Percentiles rank a stretch among this genome's conserved stretches.
These are phyloP conservation scores for Meyerozyma smithsonii DNA, from an alignment of 1,139 yeast genomes.

Conservation along the genomic window DNA sequence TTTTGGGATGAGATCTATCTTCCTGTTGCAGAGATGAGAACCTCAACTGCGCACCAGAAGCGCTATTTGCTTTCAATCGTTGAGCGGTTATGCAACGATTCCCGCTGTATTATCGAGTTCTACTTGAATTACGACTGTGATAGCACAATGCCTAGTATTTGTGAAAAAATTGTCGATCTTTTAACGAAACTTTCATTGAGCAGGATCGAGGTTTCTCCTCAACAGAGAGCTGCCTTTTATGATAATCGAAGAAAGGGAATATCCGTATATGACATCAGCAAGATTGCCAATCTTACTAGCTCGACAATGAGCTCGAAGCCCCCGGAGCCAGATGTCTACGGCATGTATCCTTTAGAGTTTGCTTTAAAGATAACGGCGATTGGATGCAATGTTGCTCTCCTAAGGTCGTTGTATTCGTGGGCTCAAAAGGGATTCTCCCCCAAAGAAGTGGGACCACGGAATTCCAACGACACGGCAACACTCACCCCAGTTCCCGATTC, in stretches of 20 bases:
- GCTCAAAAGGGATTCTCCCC: slow-evolving; percentile 64
- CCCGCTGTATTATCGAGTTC: slow-evolving; percentile 85
- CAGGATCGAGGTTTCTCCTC: slow-evolving; percentile 65
- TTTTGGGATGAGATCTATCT: slow-evolving; percentile 90
- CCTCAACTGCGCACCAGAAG: slow-evolving; percentile 90
- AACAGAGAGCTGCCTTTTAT: slow-evolving; percentile 61
- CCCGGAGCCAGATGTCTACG: slow-evolving; percentile 54
- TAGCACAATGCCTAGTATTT: slow-evolving; percentile 73
- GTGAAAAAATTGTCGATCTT: slow-evolving; percentile 76
- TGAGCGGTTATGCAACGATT: slow-evolving; percentile 79
- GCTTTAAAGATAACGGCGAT: slow-evolving; percentile 80
- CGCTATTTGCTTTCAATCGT: slow-evolving; percentile 76
- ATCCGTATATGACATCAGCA: slow-evolving; percentile 69
- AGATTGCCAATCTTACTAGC: slow-evolving; percentile 73
- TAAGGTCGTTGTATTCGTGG: slow-evolving; percentile 82
- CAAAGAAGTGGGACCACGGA: slow-evolving; percentile 5
- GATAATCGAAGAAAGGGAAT: slow-evolving; percentile 59
- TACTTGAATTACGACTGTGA: slow-evolving; percentile 96
- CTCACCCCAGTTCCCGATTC: slow-evolving; percentile 34
- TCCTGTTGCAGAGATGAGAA: slow-evolving; percentile 88
- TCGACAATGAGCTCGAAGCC: slow-evolving; percentile 58
- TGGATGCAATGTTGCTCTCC: slow-evolving; percentile 74
- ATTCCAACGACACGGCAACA: slow-evolving; percentile 8
- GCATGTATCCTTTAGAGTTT: slow-evolving; percentile 68
- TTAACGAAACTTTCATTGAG: slow-evolving; percentile 69